Percentiles rank a stretch among this genome's conserved stretches.
These are phyloP conservation scores for Cenchrus fungigraminus DNA, from an alignment of 176 grass and related monocot genomes.

Conservation along the genomic window DNA sequence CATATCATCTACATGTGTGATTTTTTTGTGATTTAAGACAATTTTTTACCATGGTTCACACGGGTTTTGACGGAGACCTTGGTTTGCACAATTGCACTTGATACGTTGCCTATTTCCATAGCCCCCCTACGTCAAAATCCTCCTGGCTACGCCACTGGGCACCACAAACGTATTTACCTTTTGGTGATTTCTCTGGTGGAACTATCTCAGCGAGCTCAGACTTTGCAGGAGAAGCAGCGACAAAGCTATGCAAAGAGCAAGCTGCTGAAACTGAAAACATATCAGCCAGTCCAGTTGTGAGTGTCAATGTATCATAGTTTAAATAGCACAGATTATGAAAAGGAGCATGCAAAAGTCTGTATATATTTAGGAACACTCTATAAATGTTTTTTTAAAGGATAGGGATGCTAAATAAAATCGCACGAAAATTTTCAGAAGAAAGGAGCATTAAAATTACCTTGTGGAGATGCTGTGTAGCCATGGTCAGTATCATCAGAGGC, in stretches of 20 bases:
- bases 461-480: slow-evolving; percentile 8
- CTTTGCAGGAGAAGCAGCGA: slow-evolving; percentile 44
- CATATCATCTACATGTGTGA: no score
- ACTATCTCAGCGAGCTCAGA: slow-evolving; percentile 46
- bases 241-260: slow-evolving; percentile 45
- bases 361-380: background rate
- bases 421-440: background rate
- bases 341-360: background rate
- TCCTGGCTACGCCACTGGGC: no score
- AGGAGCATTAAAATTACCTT: slow-evolving; percentile 20
- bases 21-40: no score
- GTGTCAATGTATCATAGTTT: no score
- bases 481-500: slow-evolving; percentile 32
- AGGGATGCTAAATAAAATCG: background rate
- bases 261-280: background rate
- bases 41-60: no score
- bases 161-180: slow-evolving; percentile 25
- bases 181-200: slow-evolving; percentile 42
- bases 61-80: no score
- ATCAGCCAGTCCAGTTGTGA: background rate
- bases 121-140: no score
- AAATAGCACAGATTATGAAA: background rate
- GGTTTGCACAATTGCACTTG: no score
- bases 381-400: background rate
- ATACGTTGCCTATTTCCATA: no score